Evolutionary conservation across 768 basidiomycete genomes (phyloP).

Genomic region (Panaeolus cyanescens): DNA sequence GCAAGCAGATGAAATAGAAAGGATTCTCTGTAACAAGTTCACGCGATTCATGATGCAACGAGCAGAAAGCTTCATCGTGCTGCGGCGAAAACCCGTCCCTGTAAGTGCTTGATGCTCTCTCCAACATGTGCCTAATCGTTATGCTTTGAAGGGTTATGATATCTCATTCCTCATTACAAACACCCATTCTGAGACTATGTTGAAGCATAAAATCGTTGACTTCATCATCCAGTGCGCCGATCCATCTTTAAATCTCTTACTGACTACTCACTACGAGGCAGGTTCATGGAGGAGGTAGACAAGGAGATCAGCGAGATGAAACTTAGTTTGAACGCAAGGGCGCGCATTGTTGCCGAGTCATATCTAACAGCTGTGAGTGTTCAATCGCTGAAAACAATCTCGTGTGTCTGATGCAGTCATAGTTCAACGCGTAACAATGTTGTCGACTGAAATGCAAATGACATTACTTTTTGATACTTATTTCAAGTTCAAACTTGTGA

Average conservation of each 20-base stretch:
- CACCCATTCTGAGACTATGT: slow-evolving; percentile 95
- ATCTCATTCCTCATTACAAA: slow-evolving; percentile 99
- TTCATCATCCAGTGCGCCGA: slow-evolving; percentile 92
- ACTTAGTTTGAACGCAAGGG: slow-evolving; percentile 91
- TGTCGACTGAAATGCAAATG: neutral
- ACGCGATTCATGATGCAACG: slow-evolving; percentile 99
- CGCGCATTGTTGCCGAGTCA: slow-evolving; percentile 96
- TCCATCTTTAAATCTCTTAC: slow-evolving; percentile 3
- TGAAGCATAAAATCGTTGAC: slow-evolving; percentile 99
- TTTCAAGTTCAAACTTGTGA: slow-evolving; percentile 3
- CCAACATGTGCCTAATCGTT: neutral
- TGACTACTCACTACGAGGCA: slow-evolving; percentile 26
- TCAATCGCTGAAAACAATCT: no score
- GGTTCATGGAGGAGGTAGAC: slow-evolving; percentile 99
- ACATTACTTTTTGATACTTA: slow-evolving; percentile 7
- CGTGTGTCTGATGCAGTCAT: slow-evolving; percentile 7
- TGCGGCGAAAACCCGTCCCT: slow-evolving; percentile 90
- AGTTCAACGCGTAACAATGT: slow-evolving; percentile 40
- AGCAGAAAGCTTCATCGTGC: slow-evolving; percentile 95
- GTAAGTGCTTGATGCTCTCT: slow-evolving; percentile 43
- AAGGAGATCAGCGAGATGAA: slow-evolving; percentile 99
- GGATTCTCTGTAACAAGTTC: slow-evolving; percentile 97
- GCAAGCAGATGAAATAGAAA: slow-evolving; percentile 98
- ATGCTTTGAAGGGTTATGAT: slow-evolving; percentile 82
- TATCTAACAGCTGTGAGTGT: slow-evolving; percentile 85